A percentile compares a stretch with the other conserved stretches of the same genome.
Evolutionary conservation across 148 eudicot genomes (phyloP).

Genomic region (Rhododendron ferrugineum): DNA sequence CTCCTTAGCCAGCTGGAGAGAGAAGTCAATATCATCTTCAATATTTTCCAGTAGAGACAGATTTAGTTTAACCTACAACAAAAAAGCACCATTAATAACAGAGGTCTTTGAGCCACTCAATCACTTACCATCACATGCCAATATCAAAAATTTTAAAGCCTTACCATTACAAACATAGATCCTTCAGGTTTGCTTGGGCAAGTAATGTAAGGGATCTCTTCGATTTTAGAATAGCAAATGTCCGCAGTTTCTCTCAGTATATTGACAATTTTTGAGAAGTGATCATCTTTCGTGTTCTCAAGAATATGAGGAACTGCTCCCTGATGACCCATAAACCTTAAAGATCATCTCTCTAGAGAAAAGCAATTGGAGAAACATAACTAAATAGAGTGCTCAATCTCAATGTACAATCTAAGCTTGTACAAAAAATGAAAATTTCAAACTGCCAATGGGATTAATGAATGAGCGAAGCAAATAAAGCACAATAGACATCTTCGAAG

Average conservation of each 20-base stretch:
- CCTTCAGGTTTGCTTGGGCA: slow-evolving; percentile 62
- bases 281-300: slow-evolving; percentile 39
- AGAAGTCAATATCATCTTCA: slow-evolving; percentile 51
- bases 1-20: slow-evolving; percentile 61
- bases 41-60: slow-evolving; percentile 41
- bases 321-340: slow-evolving; percentile 19
- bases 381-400: background rate
- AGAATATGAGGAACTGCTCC: slow-evolving; percentile 47
- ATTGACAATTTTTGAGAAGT: slow-evolving; percentile 29
- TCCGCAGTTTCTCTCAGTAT: slow-evolving; percentile 34
- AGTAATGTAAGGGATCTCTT: slow-evolving; percentile 43
- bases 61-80: slow-evolving; percentile 51
- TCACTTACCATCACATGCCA: background rate
- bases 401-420: background rate
- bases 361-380: background rate
- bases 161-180: slow-evolving; percentile 53
- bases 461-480: background rate
- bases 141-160: background rate
- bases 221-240: slow-evolving; percentile 33
- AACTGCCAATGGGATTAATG: background rate
- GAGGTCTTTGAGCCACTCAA: background rate
- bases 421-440: background rate
- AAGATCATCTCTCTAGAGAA: background rate
- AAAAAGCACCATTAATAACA: background rate
- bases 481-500: background rate